Evolutionary conservation across 1,284 basidiomycete genomes (phyloP).

Genomic region (Apiotrichum akiyoshidainum): DNA sequence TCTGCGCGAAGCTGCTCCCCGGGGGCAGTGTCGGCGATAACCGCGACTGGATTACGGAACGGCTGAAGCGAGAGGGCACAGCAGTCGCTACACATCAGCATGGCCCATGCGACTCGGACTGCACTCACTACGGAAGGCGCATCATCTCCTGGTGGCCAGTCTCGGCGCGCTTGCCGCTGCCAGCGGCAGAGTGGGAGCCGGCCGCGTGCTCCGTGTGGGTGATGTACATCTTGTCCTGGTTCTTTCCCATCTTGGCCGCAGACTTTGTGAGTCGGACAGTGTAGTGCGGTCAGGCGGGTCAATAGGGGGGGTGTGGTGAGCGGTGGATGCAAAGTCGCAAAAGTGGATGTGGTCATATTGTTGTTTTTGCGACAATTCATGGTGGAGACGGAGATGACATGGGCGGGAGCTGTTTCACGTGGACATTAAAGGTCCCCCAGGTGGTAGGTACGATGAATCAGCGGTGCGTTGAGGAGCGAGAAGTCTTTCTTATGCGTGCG

Average conservation of each 20-base stretch:
- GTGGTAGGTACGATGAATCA: no score
- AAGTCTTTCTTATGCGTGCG: no score
- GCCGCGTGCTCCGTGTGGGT: constrained; percentile 51
- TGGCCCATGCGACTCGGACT: not conserved
- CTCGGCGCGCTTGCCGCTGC: constrained; percentile 42
- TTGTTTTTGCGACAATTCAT: no score
- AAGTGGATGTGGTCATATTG: no score
- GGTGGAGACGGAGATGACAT: no score
- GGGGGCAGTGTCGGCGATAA: constrained; percentile 51
- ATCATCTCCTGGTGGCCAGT: constrained; percentile 44
- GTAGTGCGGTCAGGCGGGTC: no score
- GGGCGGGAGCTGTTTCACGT: no score
- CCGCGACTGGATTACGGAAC: constrained; percentile 84
- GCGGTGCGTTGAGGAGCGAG: no score
- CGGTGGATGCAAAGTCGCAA: no score
- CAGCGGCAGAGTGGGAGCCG: constrained; percentile 46
- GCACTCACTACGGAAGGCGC: constrained; percentile 49
- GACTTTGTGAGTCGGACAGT: not conserved
- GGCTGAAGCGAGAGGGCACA: constrained; percentile 90
- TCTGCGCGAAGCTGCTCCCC: constrained; percentile 47
- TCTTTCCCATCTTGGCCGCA: constrained; percentile 45
- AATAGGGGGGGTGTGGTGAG: no score
- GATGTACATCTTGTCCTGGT: constrained; percentile 51
- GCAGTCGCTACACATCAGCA: constrained; percentile 59
- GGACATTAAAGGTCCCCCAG: no score